Conservation (phyloP, 225 moss, liverwort and hornwort species). For the Neckera pumila region DNA sequence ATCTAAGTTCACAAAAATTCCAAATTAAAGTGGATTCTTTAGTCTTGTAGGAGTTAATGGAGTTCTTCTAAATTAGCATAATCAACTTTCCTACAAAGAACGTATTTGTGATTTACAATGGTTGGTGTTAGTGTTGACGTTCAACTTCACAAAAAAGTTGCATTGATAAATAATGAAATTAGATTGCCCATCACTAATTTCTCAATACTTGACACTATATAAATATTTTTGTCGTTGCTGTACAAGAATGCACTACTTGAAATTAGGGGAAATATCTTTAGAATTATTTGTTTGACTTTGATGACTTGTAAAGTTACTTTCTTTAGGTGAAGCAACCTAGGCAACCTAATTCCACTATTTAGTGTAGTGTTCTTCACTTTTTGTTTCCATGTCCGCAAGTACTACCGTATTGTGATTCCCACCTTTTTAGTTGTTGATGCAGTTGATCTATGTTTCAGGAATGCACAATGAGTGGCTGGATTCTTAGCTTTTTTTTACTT, state of each 20-base stretch:
- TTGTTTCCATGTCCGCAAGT: not conserved
- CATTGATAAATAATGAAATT: no score
- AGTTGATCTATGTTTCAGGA: not conserved
- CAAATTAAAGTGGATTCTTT: no score
- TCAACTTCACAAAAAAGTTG: not conserved
- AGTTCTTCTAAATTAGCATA: no score
- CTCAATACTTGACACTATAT: no score
- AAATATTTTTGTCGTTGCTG: no score
- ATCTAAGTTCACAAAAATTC: no score
- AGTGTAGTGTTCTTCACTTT: no score
- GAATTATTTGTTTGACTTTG: not conserved
- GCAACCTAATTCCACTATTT: not conserved
- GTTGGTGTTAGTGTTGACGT: not conserved
- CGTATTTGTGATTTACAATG: no score
- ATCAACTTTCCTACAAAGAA: no score
- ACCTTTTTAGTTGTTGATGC: not conserved
- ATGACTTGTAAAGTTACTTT: not conserved
- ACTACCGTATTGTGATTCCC: not conserved
- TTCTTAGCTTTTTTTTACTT: not conserved
- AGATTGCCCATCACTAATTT: no score
- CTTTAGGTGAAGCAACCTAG: not conserved
- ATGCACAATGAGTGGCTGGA: not conserved
- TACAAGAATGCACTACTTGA: no score
- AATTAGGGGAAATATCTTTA: not conserved
- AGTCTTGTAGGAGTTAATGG: no score